A percentile compares a stretch with the other conserved stretches of the same genome.
Evolutionary conservation across 2,329 filamentous ascomycete species (phyloP).

Genomic region (Xylaria sp.): DNA sequence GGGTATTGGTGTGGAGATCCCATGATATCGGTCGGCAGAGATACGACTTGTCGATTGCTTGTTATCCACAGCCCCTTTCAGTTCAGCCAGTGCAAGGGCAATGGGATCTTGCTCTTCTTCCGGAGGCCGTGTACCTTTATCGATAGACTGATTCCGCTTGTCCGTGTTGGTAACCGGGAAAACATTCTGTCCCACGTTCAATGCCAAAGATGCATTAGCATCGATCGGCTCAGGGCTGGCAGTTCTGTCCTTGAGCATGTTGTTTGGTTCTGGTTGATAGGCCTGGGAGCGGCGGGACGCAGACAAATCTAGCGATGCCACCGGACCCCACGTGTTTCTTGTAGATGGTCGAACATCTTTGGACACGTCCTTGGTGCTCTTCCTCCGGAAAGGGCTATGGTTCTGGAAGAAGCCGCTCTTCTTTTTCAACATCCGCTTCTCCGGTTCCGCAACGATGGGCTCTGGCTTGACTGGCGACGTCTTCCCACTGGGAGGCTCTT

Average conservation of each 20-base stretch:
- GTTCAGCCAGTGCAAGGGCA: slow-evolving; percentile 87
- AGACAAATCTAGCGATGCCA: slow-evolving; percentile 36
- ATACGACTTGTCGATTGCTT: slow-evolving; percentile 86
- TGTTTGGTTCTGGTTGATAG: slow-evolving; percentile 54
- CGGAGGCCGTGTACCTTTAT: slow-evolving; percentile 50
- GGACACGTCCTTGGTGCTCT: slow-evolving; percentile 81
- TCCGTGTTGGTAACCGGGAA: slow-evolving; percentile 90
- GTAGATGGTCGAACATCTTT: slow-evolving; percentile 68
- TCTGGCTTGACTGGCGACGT: slow-evolving; percentile 59
- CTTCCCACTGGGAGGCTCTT: slow-evolving; percentile 79
- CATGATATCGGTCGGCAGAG: slow-evolving; percentile 95
- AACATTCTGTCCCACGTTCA: slow-evolving; percentile 96
- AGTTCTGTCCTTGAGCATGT: slow-evolving; percentile 55
- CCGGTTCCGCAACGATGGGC: slow-evolving; percentile 54
- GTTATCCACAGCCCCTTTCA: slow-evolving; percentile 80
- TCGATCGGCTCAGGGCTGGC: slow-evolving; percentile 87
- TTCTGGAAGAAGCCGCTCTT: slow-evolving; percentile 93
- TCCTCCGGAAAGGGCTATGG: slow-evolving; percentile 90
- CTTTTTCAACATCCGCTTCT: slow-evolving; percentile 75
- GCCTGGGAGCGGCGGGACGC: slow-evolving; percentile 53
- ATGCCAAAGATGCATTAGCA: slow-evolving; percentile 88
- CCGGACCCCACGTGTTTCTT: slow-evolving; percentile 69
- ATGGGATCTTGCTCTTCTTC: slow-evolving; percentile 85
- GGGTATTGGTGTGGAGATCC: slow-evolving; percentile 84
- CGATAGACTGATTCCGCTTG: slow-evolving; percentile 59